Evolutionary conservation across 2,329 filamentous ascomycete species (phyloP).

Genomic region (Cephalotrichum gorgonifer): DNA sequence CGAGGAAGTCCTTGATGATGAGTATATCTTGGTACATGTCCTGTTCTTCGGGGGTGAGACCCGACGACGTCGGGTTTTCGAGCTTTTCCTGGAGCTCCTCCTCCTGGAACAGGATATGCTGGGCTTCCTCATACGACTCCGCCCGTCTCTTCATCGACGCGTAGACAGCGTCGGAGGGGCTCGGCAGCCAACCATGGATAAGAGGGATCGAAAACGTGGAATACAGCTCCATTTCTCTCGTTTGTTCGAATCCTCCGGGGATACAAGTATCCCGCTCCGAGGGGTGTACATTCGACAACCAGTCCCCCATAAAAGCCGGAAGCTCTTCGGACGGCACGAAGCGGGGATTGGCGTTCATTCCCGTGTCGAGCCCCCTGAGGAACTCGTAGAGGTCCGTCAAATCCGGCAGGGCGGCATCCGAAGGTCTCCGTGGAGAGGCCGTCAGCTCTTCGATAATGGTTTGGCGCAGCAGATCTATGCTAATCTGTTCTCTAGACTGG

Average conservation of each 20-base stretch:
- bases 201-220: slow-evolving; percentile 79
- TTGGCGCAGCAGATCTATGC: slow-evolving; percentile 73
- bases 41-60: slow-evolving; percentile 64
- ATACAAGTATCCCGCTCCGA: slow-evolving; percentile 33
- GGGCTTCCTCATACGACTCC: slow-evolving; percentile 81
- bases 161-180: slow-evolving; percentile 54
- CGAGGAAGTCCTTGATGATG: slow-evolving; percentile 75
- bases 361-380: slow-evolving; percentile 78
- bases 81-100: slow-evolving; percentile 82
- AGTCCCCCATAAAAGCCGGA: slow-evolving; percentile 35
- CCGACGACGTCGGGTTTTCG: slow-evolving; percentile 23
- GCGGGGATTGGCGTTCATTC: slow-evolving; percentile 95
- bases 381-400: slow-evolving; percentile 83
- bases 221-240: slow-evolving; percentile 82
- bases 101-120: slow-evolving; percentile 78
- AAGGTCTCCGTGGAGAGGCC: slow-evolving; percentile 56
- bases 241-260: slow-evolving; percentile 75
- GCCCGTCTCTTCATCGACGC: slow-evolving; percentile 64
- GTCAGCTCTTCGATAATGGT: slow-evolving; percentile 91
- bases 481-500: slow-evolving; percentile 74
- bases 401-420: slow-evolving; percentile 60
- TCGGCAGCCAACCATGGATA: slow-evolving; percentile 86
- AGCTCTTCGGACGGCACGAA: slow-evolving; percentile 55
- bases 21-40: slow-evolving; percentile 72
- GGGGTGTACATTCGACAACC: slow-evolving; percentile 41